Evolutionary conservation across 495 filamentous ascomycete genomes (phyloP).

Genomic region (Hypoxylon fragiforme): DNA sequence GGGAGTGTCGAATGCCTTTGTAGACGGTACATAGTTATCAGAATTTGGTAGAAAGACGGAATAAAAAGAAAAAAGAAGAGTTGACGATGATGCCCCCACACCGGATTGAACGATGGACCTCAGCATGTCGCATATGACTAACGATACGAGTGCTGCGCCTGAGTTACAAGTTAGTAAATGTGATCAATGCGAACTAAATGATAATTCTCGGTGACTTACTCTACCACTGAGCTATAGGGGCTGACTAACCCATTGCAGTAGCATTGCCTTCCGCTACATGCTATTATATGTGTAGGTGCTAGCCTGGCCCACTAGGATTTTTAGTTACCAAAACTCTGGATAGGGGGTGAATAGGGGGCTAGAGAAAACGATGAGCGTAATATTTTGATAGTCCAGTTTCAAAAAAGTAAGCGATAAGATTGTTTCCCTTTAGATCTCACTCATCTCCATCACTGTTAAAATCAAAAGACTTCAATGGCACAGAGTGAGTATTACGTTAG

Average conservation of each 20-base stretch:
- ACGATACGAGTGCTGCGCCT: slow-evolving; percentile 6
- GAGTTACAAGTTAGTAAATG: background rate
- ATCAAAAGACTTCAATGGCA: too few species aligned
- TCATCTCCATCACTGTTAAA: too few species aligned
- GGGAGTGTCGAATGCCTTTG: background rate
- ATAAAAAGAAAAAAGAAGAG: background rate
- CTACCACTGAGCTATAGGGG: slow-evolving; percentile 35
- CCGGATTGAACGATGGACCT: slow-evolving; percentile 35
- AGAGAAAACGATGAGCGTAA: too few species aligned
- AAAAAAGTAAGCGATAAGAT: too few species aligned
- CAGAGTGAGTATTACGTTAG: too few species aligned
- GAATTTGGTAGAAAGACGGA: background rate
- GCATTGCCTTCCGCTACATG: too few species aligned
- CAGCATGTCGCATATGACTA: slow-evolving; percentile 20
- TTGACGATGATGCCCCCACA: slow-evolving; percentile 24
- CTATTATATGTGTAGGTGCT: too few species aligned
- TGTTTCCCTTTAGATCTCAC: too few species aligned
- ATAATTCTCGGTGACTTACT: slow-evolving; percentile 2
- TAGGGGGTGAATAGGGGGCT: too few species aligned
- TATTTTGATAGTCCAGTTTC: too few species aligned
- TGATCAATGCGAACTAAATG: background rate
- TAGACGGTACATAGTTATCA: background rate
- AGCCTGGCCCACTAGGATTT: too few species aligned
- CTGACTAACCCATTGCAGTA: background rate
- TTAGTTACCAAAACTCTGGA: too few species aligned